These are phyloP conservation scores for Trichoderma sp. DNA, from an alignment of 2,329 filamentous ascomycete species.

Conservation along the genomic window DNA sequence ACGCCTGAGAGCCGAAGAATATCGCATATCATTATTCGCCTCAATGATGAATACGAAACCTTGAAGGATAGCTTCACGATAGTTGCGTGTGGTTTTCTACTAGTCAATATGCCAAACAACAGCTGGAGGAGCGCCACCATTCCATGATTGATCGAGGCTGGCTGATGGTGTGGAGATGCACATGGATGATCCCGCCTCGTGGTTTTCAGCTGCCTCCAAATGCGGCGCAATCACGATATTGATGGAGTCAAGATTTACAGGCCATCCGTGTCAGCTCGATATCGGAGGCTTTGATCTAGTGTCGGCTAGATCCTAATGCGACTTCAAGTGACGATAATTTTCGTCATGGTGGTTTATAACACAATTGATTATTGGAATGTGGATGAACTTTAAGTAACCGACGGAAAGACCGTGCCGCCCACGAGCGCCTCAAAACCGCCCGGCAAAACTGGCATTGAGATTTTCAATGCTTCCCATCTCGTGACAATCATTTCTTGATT, in stretches of 20 bases:
- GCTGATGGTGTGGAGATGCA: not conserved
- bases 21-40: not conserved
- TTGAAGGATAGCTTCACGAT: not conserved
- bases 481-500: not conserved
- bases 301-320: not conserved
- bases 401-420: not conserved
- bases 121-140: not conserved
- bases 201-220: not conserved
- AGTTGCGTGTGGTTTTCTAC: not conserved
- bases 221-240: not conserved
- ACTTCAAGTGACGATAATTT: not conserved
- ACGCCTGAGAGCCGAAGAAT: too few species aligned
- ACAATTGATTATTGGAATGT: not conserved
- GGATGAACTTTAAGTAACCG: not conserved
- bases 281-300: too few species aligned
- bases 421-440: not conserved
- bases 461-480: not conserved
- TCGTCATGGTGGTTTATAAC: not conserved
- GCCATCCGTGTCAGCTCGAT: not conserved
- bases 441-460: not conserved
- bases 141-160: not conserved
- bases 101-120: not conserved
- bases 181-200: not conserved
- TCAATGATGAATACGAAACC: not conserved
- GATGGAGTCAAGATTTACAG: not conserved